Evolutionary conservation across 148 eudicot genomes (phyloP).

Genomic region (Rhododendron ferrugineum): DNA sequence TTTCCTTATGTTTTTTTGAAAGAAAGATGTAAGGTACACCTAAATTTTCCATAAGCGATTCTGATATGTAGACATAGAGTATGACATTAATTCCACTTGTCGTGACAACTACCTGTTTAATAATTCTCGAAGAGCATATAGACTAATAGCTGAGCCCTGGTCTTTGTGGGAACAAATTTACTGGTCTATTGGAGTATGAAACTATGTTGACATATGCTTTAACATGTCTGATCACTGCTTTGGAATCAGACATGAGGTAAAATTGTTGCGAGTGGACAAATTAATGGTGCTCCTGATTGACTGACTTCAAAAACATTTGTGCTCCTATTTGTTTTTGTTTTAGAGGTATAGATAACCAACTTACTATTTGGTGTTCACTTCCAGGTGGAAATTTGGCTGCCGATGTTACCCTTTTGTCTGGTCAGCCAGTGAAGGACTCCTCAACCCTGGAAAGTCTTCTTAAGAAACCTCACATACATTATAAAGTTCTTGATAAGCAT

Average conservation of each 20-base stretch:
- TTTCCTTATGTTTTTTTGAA: not conserved
- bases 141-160: not conserved
- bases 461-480: slow-evolving; percentile 84
- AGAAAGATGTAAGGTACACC: not conserved
- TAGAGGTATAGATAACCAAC: not conserved
- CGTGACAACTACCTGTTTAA: not conserved
- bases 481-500: slow-evolving; percentile 85
- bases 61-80: not conserved
- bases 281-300: not conserved
- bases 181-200: not conserved
- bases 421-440: slow-evolving; percentile 74
- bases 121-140: not conserved
- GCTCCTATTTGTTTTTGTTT: not conserved
- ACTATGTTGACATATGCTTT: slow-evolving; percentile 1
- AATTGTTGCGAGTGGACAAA: not conserved
- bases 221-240: not conserved
- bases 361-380: not conserved
- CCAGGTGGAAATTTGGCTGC: slow-evolving; percentile 78
- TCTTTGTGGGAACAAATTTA: not conserved
- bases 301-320: not conserved
- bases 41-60: not conserved
- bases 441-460: slow-evolving; percentile 80
- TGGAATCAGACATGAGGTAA: not conserved
- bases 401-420: slow-evolving; percentile 58
- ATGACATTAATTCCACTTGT: not conserved